phyloP scores from a whole-genome alignment of 352 stramenopile genomes.

The Phytophthora sp. region DNA sequence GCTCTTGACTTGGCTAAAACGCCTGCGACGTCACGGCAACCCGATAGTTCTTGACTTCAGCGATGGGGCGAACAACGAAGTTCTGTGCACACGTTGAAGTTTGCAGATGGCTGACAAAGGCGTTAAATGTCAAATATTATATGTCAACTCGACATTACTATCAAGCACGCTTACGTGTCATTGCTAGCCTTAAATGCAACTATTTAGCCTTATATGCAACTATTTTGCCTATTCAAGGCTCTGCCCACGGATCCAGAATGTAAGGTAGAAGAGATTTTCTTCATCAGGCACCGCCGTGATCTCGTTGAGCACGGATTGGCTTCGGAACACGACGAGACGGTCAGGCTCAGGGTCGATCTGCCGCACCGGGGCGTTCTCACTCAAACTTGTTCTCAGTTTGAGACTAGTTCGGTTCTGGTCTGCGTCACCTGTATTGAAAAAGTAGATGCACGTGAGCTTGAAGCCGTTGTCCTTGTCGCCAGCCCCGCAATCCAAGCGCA shows the following conservation, averaged over 20 bases:
- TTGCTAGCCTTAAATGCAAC: no score
- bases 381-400: slow-evolving; percentile 41
- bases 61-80: no score
- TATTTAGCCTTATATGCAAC: no score
- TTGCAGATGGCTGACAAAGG: no score
- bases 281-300: slow-evolving; percentile 46
- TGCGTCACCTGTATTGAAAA: slow-evolving; percentile 42
- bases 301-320: slow-evolving; percentile 71
- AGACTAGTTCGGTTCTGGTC: slow-evolving; percentile 33
- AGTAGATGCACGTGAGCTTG: slow-evolving; percentile 82
- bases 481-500: slow-evolving; percentile 70
- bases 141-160: no score
- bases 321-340: slow-evolving; percentile 74
- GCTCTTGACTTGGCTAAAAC: not conserved
- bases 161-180: no score
- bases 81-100: no score
- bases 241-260: slow-evolving; percentile 88
- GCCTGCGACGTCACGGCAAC: not conserved
- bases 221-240: slow-evolving; percentile 32
- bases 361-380: slow-evolving; percentile 40
- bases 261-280: slow-evolving; percentile 63
- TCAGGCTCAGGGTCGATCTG: slow-evolving; percentile 44
- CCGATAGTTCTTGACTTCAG: not conserved
- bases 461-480: slow-evolving; percentile 82
- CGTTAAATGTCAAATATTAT: no score